Evolutionary conservation across 2,329 filamentous ascomycete species (phyloP), one percentile per base, ranked within the genome.

Genomic region (Botrytis fragariae): DNA sequence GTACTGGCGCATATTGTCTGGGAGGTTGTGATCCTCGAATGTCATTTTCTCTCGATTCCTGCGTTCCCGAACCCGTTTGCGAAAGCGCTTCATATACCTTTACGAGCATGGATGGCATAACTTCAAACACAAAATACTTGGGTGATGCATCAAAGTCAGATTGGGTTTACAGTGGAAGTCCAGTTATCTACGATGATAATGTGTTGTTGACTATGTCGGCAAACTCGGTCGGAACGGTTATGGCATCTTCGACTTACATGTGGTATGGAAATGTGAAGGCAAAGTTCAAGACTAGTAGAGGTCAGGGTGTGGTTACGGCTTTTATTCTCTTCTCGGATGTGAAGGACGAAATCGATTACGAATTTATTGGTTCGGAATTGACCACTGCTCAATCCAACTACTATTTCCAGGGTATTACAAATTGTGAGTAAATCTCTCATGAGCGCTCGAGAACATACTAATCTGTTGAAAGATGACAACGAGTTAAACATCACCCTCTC

Each of bases 341-440:
- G 80, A 97, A 98, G 87, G 96, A 99, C 81, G 96, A 99, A 84
- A 97, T 99, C 79, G 96, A 99, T 84, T 98, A 94, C 82, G 96
- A 99, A 83, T 98, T 92, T 82, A 88, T 99, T 72, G 96, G 96
- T 77, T 88, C 88, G 62, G 93, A 98, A 80, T 86, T 97, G 75
- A 81, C 86, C 64, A 88, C 87, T 75, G 93, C 92, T 29, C 95
- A 99, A 85, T 96, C 94, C 81, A 99, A 99, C 85, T 99, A 91
- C 86, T 99, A 98, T 84, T 98, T 92, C 85, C 95, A 98, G 84
- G 96, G 96, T 80, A 91, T 98, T 76, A 91, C 93, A 57, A 87
- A 95, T 82, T 98, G 94, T 97, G 86, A 86, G 93, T 79, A 37
- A 32, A 54, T 8, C 4, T 35, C 12, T 29, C 16, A 9, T 20